These are phyloP conservation scores for Penicillium aurantiogriseum DNA, from an alignment of 2,329 filamentous ascomycete species.

Conservation along the genomic window DNA sequence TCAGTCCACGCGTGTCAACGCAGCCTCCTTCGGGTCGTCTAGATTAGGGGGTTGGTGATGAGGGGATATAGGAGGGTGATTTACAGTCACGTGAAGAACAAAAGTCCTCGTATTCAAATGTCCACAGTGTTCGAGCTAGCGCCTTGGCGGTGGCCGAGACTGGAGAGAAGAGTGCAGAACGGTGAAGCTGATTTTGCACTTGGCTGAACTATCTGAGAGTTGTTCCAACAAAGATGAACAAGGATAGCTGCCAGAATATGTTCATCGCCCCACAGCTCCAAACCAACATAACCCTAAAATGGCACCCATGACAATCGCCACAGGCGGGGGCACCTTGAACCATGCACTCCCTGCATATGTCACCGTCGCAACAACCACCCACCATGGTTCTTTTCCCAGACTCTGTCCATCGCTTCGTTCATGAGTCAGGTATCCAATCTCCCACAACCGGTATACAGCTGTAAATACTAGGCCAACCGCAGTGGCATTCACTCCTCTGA, in stretches of 20 bases:
- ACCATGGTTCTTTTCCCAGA: constrained; percentile 61
- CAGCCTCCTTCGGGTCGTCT: background rate
- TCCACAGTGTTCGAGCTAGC: background rate
- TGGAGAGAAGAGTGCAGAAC: background rate
- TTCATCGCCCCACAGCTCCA: constrained; percentile 39
- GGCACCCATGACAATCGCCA: constrained; percentile 49
- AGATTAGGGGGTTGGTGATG: background rate
- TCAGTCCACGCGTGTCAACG: background rate
- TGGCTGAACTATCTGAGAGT: background rate
- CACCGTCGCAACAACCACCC: constrained; percentile 59
- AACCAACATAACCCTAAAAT: constrained; percentile 51
- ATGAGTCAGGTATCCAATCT: constrained; percentile 59
- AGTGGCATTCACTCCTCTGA: constrained; percentile 59
- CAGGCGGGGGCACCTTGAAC: constrained; percentile 46
- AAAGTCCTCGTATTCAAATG: background rate
- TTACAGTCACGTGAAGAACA: background rate
- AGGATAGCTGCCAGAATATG: background rate
- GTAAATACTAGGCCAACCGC: constrained; percentile 64
- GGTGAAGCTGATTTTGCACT: background rate
- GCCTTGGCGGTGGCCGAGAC: background rate
- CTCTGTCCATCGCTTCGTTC: constrained; percentile 51
- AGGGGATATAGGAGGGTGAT: background rate
- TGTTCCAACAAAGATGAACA: background rate
- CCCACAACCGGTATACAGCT: constrained; percentile 62
- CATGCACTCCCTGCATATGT: constrained; percentile 50